These are phyloP conservation scores for Eucalyptus fibrosa DNA, from an alignment of 345 rosid species.

Conservation along the genomic window DNA sequence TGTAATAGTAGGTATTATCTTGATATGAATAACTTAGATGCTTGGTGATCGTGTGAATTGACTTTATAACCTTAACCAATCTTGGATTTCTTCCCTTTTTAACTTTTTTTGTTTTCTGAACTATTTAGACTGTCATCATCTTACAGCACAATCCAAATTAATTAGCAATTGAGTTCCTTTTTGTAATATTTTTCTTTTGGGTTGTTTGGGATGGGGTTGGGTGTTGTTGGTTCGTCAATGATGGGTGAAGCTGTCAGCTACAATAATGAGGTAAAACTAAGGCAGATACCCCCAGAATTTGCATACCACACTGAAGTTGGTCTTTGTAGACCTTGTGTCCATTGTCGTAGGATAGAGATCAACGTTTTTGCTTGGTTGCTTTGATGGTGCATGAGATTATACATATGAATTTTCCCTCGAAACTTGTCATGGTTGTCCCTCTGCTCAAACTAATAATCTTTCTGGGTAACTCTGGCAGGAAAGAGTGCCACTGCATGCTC, in stretches of 20 bases:
- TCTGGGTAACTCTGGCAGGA: conserved; percentile 42
- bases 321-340: neutral
- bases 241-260: neutral
- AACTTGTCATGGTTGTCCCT: neutral
- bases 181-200: neutral
- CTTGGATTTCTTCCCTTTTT: neutral
- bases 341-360: neutral
- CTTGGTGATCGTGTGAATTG: neutral
- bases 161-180: neutral
- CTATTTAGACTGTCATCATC: neutral
- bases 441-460: neutral
- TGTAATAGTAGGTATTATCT: neutral
- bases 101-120: neutral
- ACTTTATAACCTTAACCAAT: neutral
- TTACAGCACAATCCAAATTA: neutral
- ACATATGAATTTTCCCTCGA: neutral
- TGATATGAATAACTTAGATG: neutral
- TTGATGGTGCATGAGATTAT: neutral
- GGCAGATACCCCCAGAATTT: neutral
- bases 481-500: conserved; percentile 99
- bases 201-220: too few relatives aligned
- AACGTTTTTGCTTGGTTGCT: neutral
- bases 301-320: neutral
- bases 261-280: neutral
- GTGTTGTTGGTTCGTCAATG: neutral